A percentile compares a stretch with the other conserved stretches of the same genome.
Conservation (phyloP, 352 stramenopile genomes). For the Globisporangium takayamanum region DNA sequence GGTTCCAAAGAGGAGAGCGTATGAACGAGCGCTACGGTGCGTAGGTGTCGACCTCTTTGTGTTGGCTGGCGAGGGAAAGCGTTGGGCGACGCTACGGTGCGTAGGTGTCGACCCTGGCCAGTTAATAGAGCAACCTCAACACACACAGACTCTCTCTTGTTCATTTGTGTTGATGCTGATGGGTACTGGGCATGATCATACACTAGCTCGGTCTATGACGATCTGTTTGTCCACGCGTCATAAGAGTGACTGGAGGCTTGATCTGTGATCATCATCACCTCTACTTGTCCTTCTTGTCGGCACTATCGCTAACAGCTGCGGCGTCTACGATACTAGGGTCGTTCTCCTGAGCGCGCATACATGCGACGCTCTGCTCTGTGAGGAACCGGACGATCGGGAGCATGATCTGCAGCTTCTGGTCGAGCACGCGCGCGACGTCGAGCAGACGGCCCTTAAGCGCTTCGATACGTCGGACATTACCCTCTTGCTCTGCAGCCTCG, state of each 20-base stretch:
- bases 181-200: background rate
- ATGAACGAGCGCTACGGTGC: constrained; percentile 86
- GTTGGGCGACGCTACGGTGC: background rate
- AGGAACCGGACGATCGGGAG: constrained; percentile 53
- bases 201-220: background rate
- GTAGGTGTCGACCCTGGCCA: constrained; percentile 70
- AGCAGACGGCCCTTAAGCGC: constrained; percentile 49
- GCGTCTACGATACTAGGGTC: background rate
- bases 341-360: constrained; percentile 14
- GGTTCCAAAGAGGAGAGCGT: constrained; percentile 68
- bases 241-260: too few relatives aligned
- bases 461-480: constrained; percentile 38
- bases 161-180: background rate
- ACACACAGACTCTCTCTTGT: constrained; percentile 4
- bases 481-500: constrained; percentile 29
- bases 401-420: constrained; percentile 51
- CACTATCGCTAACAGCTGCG: background rate
- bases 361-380: constrained; percentile 42
- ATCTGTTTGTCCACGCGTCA: too few relatives aligned
- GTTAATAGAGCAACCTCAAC: constrained; percentile 28
- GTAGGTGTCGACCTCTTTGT: constrained; percentile 83
- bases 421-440: constrained; percentile 44
- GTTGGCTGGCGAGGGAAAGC: constrained; percentile 52
- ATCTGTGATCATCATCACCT: background rate
- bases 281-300: constrained; percentile 49